Percentiles rank a stretch among this genome's conserved stretches.
Conservation (phyloP, 1,284 basidiomycete genomes). For the Papiliotrema flavescens region DNA sequence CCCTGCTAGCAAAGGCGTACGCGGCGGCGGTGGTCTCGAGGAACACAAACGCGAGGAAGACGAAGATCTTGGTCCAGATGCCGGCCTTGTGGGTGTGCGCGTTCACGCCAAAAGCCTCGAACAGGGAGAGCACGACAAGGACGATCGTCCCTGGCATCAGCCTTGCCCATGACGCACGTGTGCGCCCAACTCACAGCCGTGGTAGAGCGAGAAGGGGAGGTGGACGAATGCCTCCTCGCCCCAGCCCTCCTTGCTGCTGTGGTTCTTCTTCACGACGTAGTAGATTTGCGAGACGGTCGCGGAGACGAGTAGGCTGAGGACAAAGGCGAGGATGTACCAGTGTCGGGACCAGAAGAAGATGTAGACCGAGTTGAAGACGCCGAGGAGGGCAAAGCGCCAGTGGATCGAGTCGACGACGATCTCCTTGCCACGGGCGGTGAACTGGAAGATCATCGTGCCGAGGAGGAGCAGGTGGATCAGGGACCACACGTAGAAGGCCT, state of each 20-base stretch:
- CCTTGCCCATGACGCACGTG: not conserved
- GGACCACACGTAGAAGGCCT: constrained; percentile 25
- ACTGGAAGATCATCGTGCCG: constrained; percentile 85
- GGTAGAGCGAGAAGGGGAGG: constrained; percentile 83
- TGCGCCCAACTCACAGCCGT: constrained; percentile 63
- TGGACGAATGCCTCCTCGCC: constrained; percentile 62
- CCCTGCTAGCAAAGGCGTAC: constrained; percentile 81
- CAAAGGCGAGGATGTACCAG: constrained; percentile 72
- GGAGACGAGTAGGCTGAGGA: constrained; percentile 70
- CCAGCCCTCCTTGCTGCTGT: constrained; percentile 58
- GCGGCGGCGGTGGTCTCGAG: constrained; percentile 86
- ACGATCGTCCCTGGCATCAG: constrained; percentile 64
- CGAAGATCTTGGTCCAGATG: constrained; percentile 87
- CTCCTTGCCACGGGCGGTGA: constrained; percentile 64
- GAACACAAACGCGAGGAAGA: constrained; percentile 87
- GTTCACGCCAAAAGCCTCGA: constrained; percentile 86
- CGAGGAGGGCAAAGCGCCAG: constrained; percentile 85
- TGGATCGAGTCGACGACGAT: constrained; percentile 78
- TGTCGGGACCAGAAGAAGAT: constrained; percentile 68
- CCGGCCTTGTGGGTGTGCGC: constrained; percentile 64
- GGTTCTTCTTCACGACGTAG: constrained; percentile 82
- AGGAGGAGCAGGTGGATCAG: constrained; percentile 70
- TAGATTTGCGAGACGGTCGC: constrained; percentile 67
- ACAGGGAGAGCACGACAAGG: constrained; percentile 79
- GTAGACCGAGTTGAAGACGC: constrained; percentile 78